Evolutionary conservation across 1,284 basidiomycete genomes (phyloP), one percentile per base, ranked within the genome.

Genomic region (Sanghuangporus sanghuang): DNA sequence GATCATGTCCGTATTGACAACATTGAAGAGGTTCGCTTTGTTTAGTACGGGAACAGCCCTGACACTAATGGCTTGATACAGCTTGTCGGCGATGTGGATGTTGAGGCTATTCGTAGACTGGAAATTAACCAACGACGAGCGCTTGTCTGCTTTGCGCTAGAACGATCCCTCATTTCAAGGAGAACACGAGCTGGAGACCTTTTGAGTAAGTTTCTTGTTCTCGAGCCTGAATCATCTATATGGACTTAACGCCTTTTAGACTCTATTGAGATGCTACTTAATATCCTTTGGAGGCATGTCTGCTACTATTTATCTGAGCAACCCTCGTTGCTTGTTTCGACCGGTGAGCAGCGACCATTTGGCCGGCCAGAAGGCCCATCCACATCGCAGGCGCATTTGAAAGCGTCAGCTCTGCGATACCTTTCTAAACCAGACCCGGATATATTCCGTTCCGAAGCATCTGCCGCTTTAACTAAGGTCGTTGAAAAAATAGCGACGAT

Each of bases 211-310:
- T 12, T 62, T 63, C 27, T 54, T 62, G 36, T 56, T 58, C 21
- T n/a, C 40, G 40, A 16, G 46, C 16, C 18, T 18, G 21, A n/a
- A 38, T 27, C 7, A 27, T 42, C 56, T 62, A 59, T 66, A 32
- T 32, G 27, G 27, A 36, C 27, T 27, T 55, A 9, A 39, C 54
- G 23, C 36, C 54, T 49, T 44, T 5, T 68, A 90, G 92, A 86
- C 67, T 86, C 89, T 54, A 78, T 89, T 56, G 95, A 97, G 75
- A 90, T 95, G 79, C 75, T 93, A 6, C 78, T 97, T 6, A 80
- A 97, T 6, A 79, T 97, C 32, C 79, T 95, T 11, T 96, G 93
- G 89, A 82, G 94, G 39, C 95, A 98, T 72, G 72, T 96, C 44
- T 80, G 85, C 18, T 83, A 84, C 67, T 91, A 87, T 69, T 72